A percentile compares a stretch with the other conserved stretches of the same genome.
Conservation (phyloP, 75 land plant species). For the Sequoiadendron giganteum region DNA sequence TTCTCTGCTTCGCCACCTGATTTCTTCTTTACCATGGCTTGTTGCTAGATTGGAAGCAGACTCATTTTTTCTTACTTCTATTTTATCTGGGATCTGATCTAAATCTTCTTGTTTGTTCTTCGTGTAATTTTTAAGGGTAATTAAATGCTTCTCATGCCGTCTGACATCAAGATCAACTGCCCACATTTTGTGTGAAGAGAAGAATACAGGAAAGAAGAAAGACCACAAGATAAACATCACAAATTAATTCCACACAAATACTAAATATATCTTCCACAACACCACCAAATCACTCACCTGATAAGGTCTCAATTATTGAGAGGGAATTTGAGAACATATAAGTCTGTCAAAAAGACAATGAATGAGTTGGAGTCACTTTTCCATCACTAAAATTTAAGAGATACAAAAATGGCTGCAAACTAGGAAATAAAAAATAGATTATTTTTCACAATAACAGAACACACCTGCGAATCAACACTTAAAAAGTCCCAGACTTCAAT, state of each 20-base stretch:
- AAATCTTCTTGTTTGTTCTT: conserved; percentile 2
- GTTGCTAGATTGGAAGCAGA: conserved; percentile 8
- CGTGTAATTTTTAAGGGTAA: not conserved
- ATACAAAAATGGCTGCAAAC: conserved; percentile 1
- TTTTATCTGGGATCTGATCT: not conserved
- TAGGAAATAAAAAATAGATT: not conserved
- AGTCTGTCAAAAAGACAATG: conserved; percentile 47
- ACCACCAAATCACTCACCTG: conserved; percentile 48
- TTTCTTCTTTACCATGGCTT: conserved; percentile 14
- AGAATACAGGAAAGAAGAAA: not conserved
- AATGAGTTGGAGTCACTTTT: not conserved
- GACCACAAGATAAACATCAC: not conserved
- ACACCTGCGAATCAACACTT: conserved; percentile 94
- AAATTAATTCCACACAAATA: not conserved
- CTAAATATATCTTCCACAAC: not conserved
- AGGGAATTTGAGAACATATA: conserved; percentile 73
- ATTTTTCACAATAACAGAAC: not conserved
- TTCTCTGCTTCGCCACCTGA: conserved; percentile 14
- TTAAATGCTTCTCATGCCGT: conserved; percentile 24
- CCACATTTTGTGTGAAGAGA: conserved; percentile 2
- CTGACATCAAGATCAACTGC: conserved; percentile 50
- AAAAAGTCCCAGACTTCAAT: conserved; percentile 99
- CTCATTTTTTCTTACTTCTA: not conserved
- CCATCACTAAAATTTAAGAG: not conserved
- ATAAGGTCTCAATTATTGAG: conserved; percentile 74